phyloP scores from a whole-genome alignment of 345 rosid species.

The Erucastrum elatum region DNA sequence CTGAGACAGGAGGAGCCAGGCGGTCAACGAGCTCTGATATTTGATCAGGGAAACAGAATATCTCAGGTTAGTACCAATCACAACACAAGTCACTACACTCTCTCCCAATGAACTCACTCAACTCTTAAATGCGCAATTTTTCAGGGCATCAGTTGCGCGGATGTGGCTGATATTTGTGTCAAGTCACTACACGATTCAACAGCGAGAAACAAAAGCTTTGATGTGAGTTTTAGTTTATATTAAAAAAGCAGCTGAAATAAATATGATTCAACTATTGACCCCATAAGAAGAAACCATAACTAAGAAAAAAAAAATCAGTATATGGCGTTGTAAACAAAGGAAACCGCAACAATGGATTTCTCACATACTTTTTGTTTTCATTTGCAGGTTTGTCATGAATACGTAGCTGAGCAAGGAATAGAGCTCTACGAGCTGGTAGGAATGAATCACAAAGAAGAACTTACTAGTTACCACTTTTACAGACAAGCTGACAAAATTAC shows the following conservation, averaged over 20 bases:
- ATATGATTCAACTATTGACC: background rate
- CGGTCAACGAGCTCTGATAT: slow-evolving; percentile 93
- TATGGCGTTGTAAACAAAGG: background rate
- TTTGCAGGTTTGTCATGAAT: slow-evolving; percentile 85
- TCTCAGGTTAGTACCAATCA: slow-evolving; percentile 56
- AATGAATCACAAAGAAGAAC: background rate
- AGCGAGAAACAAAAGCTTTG: slow-evolving; percentile 95
- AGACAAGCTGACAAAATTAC: no score
- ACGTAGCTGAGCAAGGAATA: slow-evolving; percentile 79
- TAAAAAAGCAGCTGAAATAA: background rate
- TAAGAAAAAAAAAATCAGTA: background rate
- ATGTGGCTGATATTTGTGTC: slow-evolving; percentile 90
- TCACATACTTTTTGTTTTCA: slow-evolving; percentile 13
- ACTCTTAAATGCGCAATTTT: background rate
- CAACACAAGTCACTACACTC: background rate
- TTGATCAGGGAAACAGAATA: slow-evolving; percentile 93
- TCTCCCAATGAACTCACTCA: background rate
- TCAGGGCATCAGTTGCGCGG: slow-evolving; percentile 90
- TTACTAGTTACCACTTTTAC: no score
- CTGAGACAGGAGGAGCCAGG: slow-evolving; percentile 87
- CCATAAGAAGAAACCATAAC: background rate
- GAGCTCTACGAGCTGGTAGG: slow-evolving; percentile 92
- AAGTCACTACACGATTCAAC: slow-evolving; percentile 91
- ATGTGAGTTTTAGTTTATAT: slow-evolving; percentile 47
- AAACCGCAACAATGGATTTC: background rate